phyloP scores from a whole-genome alignment of 192 early-diverging fungal genomes.

The Gamsiella multidivaricata region DNA sequence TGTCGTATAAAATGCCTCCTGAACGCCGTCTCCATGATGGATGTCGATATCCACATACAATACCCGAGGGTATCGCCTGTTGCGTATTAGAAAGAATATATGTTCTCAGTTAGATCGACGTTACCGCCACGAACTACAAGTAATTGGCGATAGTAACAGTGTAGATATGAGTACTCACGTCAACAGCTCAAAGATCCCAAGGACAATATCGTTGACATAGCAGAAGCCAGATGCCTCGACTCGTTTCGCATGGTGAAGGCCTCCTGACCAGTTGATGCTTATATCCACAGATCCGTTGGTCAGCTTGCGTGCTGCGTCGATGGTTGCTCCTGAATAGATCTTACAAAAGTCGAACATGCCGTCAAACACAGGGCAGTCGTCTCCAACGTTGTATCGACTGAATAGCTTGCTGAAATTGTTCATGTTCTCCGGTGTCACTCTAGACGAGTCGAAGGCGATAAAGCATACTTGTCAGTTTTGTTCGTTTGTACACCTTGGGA shows the following conservation, averaged over 20 bases:
- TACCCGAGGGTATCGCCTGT: constrained; percentile 80
- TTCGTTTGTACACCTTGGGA: no score
- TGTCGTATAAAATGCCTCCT: constrained; percentile 94
- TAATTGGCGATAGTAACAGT: neutral
- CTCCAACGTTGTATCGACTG: constrained; percentile 89
- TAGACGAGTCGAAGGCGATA: no score
- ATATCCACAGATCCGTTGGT: constrained; percentile 87
- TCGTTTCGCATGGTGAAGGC: constrained; percentile 93
- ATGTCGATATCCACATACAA: constrained; percentile 98
- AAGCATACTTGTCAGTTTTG: no score
- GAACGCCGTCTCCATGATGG: constrained; percentile 98
- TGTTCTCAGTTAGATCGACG: neutral
- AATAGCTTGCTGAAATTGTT: constrained; percentile 68
- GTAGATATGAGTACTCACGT: constrained; percentile 54
- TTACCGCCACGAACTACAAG: neutral
- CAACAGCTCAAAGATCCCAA: constrained; percentile 90
- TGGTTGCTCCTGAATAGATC: constrained; percentile 92
- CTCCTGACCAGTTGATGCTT: constrained; percentile 98
- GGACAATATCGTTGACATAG: constrained; percentile 98
- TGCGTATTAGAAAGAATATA: neutral
- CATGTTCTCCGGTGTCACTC: constrained; percentile 79
- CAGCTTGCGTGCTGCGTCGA: constrained; percentile 90
- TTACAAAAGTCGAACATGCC: constrained; percentile 96
- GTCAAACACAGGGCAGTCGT: constrained; percentile 98
- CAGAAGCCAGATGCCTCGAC: constrained; percentile 95